Evolutionary conservation across 2,329 filamentous ascomycete genomes (phyloP).

Genomic region (Epichloe sibirici): DNA sequence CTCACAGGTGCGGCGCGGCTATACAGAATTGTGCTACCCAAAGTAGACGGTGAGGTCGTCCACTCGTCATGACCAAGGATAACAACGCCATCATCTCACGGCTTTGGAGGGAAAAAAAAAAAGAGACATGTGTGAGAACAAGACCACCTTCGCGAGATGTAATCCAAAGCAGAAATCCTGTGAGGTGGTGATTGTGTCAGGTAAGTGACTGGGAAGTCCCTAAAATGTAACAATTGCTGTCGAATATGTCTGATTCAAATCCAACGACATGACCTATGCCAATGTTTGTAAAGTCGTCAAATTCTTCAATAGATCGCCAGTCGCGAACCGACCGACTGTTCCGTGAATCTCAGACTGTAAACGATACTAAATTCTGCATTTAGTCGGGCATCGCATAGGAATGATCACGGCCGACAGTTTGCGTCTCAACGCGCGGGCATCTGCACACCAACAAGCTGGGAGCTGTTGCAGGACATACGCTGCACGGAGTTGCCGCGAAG

Average conservation of each 20-base stretch:
- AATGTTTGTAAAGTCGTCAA: constrained; percentile 5
- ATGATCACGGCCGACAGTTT: neutral
- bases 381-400: neutral
- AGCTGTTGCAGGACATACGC: neutral
- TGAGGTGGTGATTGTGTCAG: constrained; percentile 11
- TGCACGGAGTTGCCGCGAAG: neutral
- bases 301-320: constrained; percentile 1
- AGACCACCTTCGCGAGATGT: constrained; percentile 6
- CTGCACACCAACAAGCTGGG: neutral
- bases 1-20: neutral
- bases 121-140: constrained; percentile 7
- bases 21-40: constrained; percentile 1
- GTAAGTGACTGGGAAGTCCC: constrained; percentile 39
- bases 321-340: neutral
- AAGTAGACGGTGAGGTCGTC: constrained; percentile 1
- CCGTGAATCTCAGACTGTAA: constrained; percentile 1
- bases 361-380: neutral
- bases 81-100: constrained; percentile 1
- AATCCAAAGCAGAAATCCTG: constrained; percentile 12
- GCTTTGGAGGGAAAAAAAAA: neutral
- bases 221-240: constrained; percentile 53
- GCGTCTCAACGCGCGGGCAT: neutral
- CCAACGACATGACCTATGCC: constrained; percentile 5
- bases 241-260: constrained; percentile 33
- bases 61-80: constrained; percentile 6